Base-by-base conservation (phyloP, 257 asterid species). In the Ajuga chamaepitys region DNA sequence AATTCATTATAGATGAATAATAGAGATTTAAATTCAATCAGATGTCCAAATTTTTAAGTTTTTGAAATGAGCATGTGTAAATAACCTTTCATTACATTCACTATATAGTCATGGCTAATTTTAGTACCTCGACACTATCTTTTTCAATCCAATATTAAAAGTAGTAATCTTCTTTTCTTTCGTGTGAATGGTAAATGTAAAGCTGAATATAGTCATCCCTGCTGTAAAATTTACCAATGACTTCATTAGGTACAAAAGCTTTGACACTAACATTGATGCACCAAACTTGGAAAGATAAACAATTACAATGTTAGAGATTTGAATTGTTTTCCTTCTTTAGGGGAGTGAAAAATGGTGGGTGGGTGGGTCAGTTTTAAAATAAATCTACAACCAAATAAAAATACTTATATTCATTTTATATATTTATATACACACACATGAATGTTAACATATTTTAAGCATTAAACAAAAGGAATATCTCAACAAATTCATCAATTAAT, bases 181-280 rank as follows among this genome's bases (percentile, higher is more conserved):
- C 99, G 75, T 80, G 73, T 55, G 99, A 90, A 78, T 90, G 95
- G 73, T 90, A 90, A 26, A 92, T 79, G 74, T 94, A 90, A 70
- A 90, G 95, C 77, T 88, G 86, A 55, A 94, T 78, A 66, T 90
- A 90, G 86, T 98, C 90, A 86, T 94, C 97, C 63, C 99, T 98
- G 26, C 96, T 75, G 70, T 77, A 94, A 74, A 94, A 94, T 80
- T 88, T 94, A 66, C 99, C 99, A 57, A 86, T 61, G 55, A 90
- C 95, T 74, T 88, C 98, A 69, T 45, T 71, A 50, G 95, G 81
- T 35, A 94, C 87, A 47, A 91, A 83, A 70, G 87, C 85, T 81
- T 94, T 94, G 51, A 84, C 95, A 86, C 78, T 82, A 35, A 88
- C 95, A 77, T 90, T 79, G 50, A 94, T 81, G 77, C 86, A 67